Evolutionary conservation across 495 filamentous ascomycete genomes (phyloP).

Genomic region (Neurospora sp.): DNA sequence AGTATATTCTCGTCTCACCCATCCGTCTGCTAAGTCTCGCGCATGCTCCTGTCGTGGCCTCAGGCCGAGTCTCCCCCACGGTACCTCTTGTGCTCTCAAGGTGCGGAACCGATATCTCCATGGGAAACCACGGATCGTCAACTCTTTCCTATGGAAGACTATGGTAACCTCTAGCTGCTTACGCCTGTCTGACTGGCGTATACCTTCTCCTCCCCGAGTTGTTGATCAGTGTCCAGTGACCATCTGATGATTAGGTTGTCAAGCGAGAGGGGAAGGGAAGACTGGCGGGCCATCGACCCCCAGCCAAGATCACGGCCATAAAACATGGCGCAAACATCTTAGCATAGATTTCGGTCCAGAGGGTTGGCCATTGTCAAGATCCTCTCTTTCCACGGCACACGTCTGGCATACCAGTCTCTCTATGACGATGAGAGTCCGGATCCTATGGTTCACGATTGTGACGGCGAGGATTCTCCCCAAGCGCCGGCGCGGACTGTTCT

Average conservation of each 20-base stretch:
- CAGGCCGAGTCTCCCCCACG: too few species aligned
- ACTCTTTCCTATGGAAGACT: neutral
- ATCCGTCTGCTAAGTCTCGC: too few species aligned
- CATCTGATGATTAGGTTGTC: neutral
- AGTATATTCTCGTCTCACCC: too few species aligned
- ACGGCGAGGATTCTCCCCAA: too few species aligned
- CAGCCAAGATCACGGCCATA: neutral
- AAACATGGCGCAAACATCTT: neutral
- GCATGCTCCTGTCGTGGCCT: too few species aligned
- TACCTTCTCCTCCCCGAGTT: neutral
- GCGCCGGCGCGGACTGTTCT: too few species aligned
- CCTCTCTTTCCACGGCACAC: neutral
- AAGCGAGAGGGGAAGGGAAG: neutral
- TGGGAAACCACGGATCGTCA: neutral
- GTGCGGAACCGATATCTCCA: too few species aligned
- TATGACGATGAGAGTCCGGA: too few species aligned
- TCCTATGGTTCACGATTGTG: too few species aligned
- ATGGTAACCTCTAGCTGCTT: neutral
- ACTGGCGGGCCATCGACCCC: neutral
- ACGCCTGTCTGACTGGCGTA: neutral
- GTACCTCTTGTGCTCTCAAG: too few species aligned
- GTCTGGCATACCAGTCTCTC: too few species aligned
- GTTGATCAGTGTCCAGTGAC: neutral
- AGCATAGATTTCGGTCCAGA: neutral
- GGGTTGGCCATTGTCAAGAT: neutral